Evolutionary conservation across 148 eudicot genomes (phyloP).

Genomic region (Rheum nobile): DNA sequence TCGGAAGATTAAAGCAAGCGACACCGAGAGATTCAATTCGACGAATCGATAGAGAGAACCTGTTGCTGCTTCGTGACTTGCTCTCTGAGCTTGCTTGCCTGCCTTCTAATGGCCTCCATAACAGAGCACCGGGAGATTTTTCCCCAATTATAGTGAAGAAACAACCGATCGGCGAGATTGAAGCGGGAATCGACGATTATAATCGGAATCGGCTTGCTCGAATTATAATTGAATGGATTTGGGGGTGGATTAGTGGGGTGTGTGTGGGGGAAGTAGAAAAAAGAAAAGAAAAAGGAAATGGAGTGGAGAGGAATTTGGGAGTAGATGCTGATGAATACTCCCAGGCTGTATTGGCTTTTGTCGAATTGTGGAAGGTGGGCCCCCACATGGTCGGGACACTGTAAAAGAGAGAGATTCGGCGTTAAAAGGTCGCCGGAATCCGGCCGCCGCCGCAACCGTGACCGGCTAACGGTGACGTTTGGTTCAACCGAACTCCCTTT

Average conservation of each 20-base stretch:
- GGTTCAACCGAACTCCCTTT: background rate
- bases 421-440: background rate
- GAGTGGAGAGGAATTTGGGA: background rate
- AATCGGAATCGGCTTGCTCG: background rate
- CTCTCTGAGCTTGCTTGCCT: constrained; percentile 72
- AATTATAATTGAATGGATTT: background rate
- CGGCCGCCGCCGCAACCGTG: background rate
- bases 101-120: constrained; percentile 87
- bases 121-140: background rate
- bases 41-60: constrained; percentile 20
- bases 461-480: background rate
- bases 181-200: background rate
- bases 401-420: background rate
- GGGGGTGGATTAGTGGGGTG: constrained; percentile 2
- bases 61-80: constrained; percentile 91
- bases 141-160: background rate
- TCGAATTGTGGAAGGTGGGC: constrained; percentile 2
- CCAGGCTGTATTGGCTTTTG: constrained; percentile 8
- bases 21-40: background rate
- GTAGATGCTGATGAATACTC: background rate
- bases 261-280: background rate
- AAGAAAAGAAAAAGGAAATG: background rate
- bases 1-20: background rate
- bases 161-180: background rate
- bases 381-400: background rate